Evolutionary conservation across 768 basidiomycete genomes (phyloP), one percentile per base, ranked within the genome.

Genomic region (Scleroderma bovista): DNA sequence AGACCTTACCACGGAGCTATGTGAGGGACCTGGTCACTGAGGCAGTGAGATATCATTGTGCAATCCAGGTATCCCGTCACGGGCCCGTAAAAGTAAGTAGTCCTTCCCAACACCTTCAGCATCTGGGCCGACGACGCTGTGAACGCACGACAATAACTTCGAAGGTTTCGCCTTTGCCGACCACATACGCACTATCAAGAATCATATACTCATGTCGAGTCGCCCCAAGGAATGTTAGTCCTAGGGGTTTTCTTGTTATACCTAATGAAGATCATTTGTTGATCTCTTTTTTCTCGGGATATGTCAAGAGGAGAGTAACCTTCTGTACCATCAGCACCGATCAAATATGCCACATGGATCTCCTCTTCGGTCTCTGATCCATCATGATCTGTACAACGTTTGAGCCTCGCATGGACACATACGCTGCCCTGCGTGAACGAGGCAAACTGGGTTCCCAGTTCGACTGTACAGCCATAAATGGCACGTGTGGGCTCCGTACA

Each of bases 391-490:
- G 20, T 23, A 31, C 20, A 36, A 13, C 11, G 56, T 48, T 65
- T 61, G 23, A 78, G 50, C 12, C 65, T 65, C 7, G 70, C 76
- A 11, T 61, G 53, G 9, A 79, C 72, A 29, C 52, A 52, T 29
- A 68, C 64, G 2, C 62, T 60, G 9, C 55, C 53, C 48, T 78
- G 72, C 44, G 68, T 61, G 39, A 80, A 72, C 0, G 72, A 72
- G n/a, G 58, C 36, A 8, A 80, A 68, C 48, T 75, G 74, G 1
- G 73, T 74, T 15, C 70, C 72, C n/a, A 72, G 47, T 52, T 81
- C 76, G 13, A 78, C 66, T 13, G 36, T 37, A 44, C 66, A 68
- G 0, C 53, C 56, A 9, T 57, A 50, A 26, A 60, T 47, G 16
- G 59, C 55, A 7, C 62, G 62, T 1, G 60, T 64, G 1, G 60